Base-by-base conservation (phyloP, 1,139 yeast genomes). In the Hyphopichia buzzinii region DNA sequence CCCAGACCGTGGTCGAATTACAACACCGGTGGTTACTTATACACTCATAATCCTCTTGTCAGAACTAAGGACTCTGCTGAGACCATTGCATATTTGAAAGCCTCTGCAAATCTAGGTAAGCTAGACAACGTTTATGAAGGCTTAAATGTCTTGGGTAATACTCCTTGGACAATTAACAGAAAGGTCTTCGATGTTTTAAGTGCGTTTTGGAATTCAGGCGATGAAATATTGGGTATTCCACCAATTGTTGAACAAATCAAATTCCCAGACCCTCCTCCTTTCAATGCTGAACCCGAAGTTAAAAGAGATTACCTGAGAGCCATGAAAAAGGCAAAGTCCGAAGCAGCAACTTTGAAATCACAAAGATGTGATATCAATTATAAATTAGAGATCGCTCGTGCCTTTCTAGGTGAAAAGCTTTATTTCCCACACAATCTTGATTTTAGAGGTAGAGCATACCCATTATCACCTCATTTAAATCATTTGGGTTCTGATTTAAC, bases 401-500 rank as follows among this genome's bases (percentile, higher is more conserved):
- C 96, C 0, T 88, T 83, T 50, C 66, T 83, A 28, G 94, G 94
- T 16, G 98, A 92, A 59, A 83, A 86, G 53, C 80, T 92, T 53
- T 90, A 80, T 57, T 87, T 90, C 67, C 97, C 98, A 4, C 97
- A 92, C 57, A 89, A 89, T 50, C 69, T 92, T 37, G 98, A 92
- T 59, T 87, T 88, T 57, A 75, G 98, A 59, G 98, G 98, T 5
- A 80, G 98, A 52, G 96, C 97, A 1, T 92, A 92, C 55, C 97
- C 98, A 4, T 65, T 92, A 32, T 83, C 96, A 1, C 95, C 96
- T 2, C 79, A 76, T 51, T 73, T 77, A 47, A 77, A 77, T 50
- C 97, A 92, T 60, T 69, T 92, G 47, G 97, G 97, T 46, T 86
- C 86, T 54, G 98, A 92, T 62, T 67, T 90, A 66, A 83, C 95